Base-by-base conservation (phyloP, 345 rosid species). In the Firmiana major region DNA sequence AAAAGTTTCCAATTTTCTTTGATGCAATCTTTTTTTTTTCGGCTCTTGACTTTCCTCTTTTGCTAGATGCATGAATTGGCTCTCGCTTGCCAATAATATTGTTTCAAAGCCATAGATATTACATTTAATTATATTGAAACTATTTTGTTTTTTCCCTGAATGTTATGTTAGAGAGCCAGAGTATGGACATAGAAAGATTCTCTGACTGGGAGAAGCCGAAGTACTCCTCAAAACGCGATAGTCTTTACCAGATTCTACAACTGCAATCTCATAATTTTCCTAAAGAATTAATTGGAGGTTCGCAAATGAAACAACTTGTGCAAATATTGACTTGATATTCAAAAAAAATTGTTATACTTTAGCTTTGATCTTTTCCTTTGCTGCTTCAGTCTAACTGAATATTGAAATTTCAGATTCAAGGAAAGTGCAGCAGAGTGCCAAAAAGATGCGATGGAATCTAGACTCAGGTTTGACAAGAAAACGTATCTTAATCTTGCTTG, bases 251-350 rank as follows among this genome's bases (percentile, higher is more conserved):
- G 63, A 75, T 85, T 79, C 76, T 90, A 54, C 82, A 75, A 75
- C 75, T 84, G 31, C 57, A 55, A 24, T 45, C 82, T 75, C 53
- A 76, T 63, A 85, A 89, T 84, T 90, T 89, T 80, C 92, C 92
- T 62, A 77, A 67, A 79, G 90, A 87, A 78, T 73, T 86, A 68
- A 46, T 88, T 80, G 79, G 80, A 89, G 92, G 92, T 87, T 74
- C 19, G 76, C 42, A 49, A 42, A 46, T 63, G 10, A 16, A 31
- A 72, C 69, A 24, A 40, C 62, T 76, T 51, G 13, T 68, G 19
- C 68, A 26, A 68, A 60, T 63, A 69, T 80, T 67, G 49, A 15
- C 17, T 21, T 69, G 42, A 16, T 48, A 3, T 19, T 70, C 4
- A 22, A 46, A 26, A 8, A 13, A 16, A 3, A 26, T 31, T 49